phyloP scores from a whole-genome alignment of 2,329 filamentous ascomycete genomes.

The Grosmannia serpens region DNA sequence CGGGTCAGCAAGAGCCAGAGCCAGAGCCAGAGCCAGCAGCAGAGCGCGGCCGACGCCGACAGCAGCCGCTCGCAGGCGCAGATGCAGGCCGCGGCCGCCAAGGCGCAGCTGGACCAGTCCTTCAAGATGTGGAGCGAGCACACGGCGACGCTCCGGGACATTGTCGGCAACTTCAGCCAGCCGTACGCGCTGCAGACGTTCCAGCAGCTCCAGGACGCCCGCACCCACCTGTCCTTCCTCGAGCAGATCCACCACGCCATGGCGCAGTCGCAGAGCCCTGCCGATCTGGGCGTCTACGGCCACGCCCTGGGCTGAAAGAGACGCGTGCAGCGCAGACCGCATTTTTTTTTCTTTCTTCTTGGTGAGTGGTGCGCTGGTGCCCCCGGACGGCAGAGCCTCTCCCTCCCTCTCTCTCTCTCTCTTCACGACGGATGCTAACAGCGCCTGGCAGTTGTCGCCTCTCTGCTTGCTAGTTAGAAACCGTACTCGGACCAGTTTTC shows the following conservation, averaged over 20 bases:
- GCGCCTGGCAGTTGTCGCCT: neutral
- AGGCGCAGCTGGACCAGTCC: constrained; percentile 25
- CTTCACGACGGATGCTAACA: neutral
- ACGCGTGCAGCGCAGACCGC: constrained; percentile 11
- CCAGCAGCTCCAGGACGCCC: constrained; percentile 39
- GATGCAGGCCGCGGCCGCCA: constrained; percentile 11
- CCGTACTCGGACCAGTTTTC: neutral
- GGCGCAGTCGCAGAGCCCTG: constrained; percentile 17
- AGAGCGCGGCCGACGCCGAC: constrained; percentile 9
- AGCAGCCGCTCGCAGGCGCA: constrained; percentile 7
- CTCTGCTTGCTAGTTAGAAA: neutral
- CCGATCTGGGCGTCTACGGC: neutral
- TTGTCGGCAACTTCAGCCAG: constrained; percentile 38
- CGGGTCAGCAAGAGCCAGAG: constrained; percentile 8
- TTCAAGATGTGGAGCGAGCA: constrained; percentile 49
- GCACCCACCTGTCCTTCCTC: constrained; percentile 40
- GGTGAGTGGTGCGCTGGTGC: neutral
- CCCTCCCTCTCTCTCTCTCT: neutral
- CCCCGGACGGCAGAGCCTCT: neutral
- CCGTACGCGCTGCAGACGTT: constrained; percentile 42
- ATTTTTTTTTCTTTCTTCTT: neutral
- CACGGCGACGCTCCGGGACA: constrained; percentile 49
- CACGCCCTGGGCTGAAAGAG: constrained; percentile 7
- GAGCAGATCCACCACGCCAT: constrained; percentile 32
- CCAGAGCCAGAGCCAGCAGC: no score